Conservation (phyloP, 768 basidiomycete genomes). For the Trametes coccinea region DNA sequence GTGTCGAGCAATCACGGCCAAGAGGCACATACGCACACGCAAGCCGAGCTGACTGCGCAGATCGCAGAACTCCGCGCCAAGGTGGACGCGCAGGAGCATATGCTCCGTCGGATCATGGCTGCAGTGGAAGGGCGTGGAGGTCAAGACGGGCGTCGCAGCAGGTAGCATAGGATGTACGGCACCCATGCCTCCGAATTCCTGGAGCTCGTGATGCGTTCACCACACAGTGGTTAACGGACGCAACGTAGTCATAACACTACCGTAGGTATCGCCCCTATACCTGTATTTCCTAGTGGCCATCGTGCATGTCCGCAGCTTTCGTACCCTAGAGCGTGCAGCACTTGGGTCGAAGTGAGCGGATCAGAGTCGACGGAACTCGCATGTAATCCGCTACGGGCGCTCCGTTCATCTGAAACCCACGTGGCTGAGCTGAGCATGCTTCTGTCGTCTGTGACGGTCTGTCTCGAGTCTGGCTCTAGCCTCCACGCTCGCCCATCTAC, state of each 20-base stretch:
- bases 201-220: too few relatives aligned
- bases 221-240: too few relatives aligned
- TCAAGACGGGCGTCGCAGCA: constrained; percentile 9
- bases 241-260: too few relatives aligned
- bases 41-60: constrained; percentile 57
- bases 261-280: too few relatives aligned
- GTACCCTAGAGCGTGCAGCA: too few relatives aligned
- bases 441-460: too few relatives aligned
- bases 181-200: too few relatives aligned
- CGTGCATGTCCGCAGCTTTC: too few relatives aligned
- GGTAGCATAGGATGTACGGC: background rate
- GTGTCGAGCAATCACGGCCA: constrained; percentile 10
- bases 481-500: background rate
- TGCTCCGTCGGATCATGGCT: constrained; percentile 41
- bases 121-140: constrained; percentile 29
- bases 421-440: background rate
- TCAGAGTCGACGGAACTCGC: too few relatives aligned
- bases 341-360: too few relatives aligned
- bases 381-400: background rate
- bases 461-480: background rate
- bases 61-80: constrained; percentile 55
- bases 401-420: background rate
- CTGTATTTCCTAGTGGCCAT: too few relatives aligned
- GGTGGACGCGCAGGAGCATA: constrained; percentile 59
- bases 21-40: constrained; percentile 22